Conservation (phyloP, 148 eudicot species). For the Limonium bicolor region DNA sequence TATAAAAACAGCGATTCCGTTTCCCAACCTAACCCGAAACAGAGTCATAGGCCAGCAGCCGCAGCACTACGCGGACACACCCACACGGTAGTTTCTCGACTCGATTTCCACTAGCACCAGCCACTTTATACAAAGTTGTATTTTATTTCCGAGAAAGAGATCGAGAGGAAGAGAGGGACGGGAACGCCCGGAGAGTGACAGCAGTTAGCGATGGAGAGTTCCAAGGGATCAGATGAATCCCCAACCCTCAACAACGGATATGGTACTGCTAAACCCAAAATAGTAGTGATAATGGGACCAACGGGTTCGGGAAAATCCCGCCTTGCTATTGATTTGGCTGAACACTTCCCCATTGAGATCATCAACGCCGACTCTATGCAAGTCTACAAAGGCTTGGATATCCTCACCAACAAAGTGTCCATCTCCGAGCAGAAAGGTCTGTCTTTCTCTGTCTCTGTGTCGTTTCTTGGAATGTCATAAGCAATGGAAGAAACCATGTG, state of each 20-base stretch:
- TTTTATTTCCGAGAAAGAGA: too few species aligned
- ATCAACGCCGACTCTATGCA: conserved; percentile 96
- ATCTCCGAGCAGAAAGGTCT: conserved; percentile 59
- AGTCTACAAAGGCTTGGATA: conserved; percentile 74
- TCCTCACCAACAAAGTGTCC: conserved; percentile 88
- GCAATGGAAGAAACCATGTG: background rate
- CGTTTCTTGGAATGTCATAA: background rate
- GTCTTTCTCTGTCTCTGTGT: conserved; percentile 4
- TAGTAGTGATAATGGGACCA: conserved; percentile 83
- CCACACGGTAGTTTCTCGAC: too few species aligned
- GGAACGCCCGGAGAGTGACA: too few species aligned
- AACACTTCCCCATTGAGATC: conserved; percentile 65
- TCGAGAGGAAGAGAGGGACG: too few species aligned
- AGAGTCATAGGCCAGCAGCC: too few species aligned
- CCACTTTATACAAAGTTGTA: too few species aligned
- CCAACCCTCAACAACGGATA: conserved; percentile 24
- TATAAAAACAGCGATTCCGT: too few species aligned
- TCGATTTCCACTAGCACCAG: too few species aligned
- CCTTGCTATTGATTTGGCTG: conserved; percentile 64
- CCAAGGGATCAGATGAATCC: background rate
- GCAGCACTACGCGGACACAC: too few species aligned
- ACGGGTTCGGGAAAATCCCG: conserved; percentile 82
- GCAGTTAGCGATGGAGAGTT: conserved; percentile 17
- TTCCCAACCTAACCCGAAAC: too few species aligned
- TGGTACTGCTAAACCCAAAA: conserved; percentile 20